Percentiles rank a stretch among this genome's conserved stretches.
Conservation (phyloP, 148 eudicot species). For the Arctostaphylos glauca region DNA sequence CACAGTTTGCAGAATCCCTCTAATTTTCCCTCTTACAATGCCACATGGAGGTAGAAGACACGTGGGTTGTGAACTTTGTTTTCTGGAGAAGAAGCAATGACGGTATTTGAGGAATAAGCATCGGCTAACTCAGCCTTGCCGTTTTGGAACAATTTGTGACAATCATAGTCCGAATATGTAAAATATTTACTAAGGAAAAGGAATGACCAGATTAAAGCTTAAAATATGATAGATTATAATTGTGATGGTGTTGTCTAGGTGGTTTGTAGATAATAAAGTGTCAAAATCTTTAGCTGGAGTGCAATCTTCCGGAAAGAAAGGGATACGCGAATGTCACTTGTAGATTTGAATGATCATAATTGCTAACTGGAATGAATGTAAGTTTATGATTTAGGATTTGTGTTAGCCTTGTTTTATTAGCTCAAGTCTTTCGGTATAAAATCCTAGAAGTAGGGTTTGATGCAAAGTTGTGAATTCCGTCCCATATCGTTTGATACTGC, state of each 20-base stretch:
- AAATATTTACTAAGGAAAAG: background rate
- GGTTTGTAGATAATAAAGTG: background rate
- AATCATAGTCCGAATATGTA: background rate
- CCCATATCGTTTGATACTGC: too few species aligned
- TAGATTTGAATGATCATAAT: background rate
- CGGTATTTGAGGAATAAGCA: too few species aligned
- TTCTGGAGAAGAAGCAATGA: too few species aligned
- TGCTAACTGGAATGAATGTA: background rate
- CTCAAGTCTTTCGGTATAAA: background rate
- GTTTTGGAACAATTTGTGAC: background rate
- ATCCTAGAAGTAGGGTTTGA: too few species aligned
- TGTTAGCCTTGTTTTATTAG: background rate
- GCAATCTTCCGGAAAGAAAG: background rate
- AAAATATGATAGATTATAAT: background rate
- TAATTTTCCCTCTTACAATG: conserved; percentile 13
- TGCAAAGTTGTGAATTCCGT: too few species aligned
- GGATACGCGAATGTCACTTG: background rate
- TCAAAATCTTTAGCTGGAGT: background rate
- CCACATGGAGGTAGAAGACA: too few species aligned
- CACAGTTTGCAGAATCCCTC: conserved; percentile 92
- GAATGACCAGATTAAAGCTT: background rate
- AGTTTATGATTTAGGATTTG: background rate
- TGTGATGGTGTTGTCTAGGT: background rate
- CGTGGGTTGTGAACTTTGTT: too few species aligned
- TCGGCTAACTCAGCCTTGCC: background rate